A percentile compares a stretch with the other conserved stretches of the same genome.
Evolutionary conservation across 2,329 filamentous ascomycete species (phyloP).

Genomic region (Pseudogymnoascus sp.): DNA sequence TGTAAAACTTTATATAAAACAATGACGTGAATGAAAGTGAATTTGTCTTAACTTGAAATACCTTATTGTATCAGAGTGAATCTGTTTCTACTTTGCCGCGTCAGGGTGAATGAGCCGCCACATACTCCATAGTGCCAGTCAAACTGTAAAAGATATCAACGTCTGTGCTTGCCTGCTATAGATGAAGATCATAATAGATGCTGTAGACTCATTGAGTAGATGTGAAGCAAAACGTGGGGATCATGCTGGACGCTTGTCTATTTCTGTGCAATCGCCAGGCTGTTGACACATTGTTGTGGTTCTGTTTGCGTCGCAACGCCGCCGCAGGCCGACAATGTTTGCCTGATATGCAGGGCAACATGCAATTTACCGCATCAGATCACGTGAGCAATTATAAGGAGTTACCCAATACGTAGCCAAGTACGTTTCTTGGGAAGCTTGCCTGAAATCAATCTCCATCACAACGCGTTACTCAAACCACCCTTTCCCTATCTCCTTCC

Average conservation of each 20-base stretch:
- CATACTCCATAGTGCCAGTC: not conserved
- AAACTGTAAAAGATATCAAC: not conserved
- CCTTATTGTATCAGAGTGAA: not conserved
- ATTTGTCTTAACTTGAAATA: not conserved
- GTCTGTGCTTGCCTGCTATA: not conserved
- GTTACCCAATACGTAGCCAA: slow-evolving; percentile 7
- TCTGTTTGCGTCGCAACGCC: not conserved
- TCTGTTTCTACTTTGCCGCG: not conserved
- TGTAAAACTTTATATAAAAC: not conserved
- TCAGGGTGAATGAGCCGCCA: not conserved
- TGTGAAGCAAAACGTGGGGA: not conserved
- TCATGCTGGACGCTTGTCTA: not conserved
- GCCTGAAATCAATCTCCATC: slow-evolving; percentile 7
- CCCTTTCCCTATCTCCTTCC: slow-evolving; percentile 1
- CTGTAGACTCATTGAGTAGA: not conserved
- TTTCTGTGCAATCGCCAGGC: not conserved
- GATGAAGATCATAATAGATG: not conserved
- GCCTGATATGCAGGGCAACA: not conserved
- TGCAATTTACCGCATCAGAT: not conserved
- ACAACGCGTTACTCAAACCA: slow-evolving; percentile 2
- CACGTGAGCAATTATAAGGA: not conserved
- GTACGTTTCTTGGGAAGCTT: slow-evolving; percentile 5
- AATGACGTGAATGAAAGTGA: slow-evolving; percentile 1
- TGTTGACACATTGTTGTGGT: slow-evolving; percentile 1
- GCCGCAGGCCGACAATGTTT: not conserved